phyloP scores from a whole-genome alignment of 352 stramenopile genomes.

The Globisporangium camurandrum region DNA sequence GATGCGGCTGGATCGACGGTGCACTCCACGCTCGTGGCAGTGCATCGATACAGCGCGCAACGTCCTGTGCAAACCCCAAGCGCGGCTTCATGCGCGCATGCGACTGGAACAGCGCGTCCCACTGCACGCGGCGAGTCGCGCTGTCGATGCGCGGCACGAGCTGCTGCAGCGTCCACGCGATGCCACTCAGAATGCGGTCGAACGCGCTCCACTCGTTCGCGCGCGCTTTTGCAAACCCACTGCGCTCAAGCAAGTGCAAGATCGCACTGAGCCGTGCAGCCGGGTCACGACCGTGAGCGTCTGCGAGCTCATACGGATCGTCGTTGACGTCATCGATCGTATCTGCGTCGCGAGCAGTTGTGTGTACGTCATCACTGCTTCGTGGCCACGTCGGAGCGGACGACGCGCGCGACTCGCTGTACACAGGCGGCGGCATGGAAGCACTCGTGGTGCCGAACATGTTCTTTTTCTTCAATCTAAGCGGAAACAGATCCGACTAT shows the following conservation, averaged over 20 bases:
- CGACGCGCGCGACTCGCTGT: too few species aligned
- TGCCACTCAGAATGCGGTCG: constrained; percentile 49
- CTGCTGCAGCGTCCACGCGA: constrained; percentile 56
- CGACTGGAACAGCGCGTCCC: constrained; percentile 54
- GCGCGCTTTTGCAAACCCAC: constrained; percentile 39
- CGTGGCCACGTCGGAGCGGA: too few species aligned
- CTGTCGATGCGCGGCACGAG: constrained; percentile 43
- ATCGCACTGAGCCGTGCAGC: constrained; percentile 23
- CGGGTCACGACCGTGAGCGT: constrained; percentile 27
- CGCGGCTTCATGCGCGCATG: constrained; percentile 60
- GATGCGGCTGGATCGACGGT: constrained; percentile 50
- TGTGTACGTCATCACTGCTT: too few species aligned
- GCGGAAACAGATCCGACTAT: too few species aligned
- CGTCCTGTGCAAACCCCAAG: constrained; percentile 62
- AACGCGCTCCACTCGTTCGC: constrained; percentile 40
- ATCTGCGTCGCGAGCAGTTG: not conserved
- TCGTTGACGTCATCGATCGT: not conserved
- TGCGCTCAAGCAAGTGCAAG: constrained; percentile 21
- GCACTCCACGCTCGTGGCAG: constrained; percentile 23
- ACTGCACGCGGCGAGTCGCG: constrained; percentile 37
- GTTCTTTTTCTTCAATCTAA: too few species aligned
- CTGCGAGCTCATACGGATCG: constrained; percentile 25
- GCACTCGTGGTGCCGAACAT: too few species aligned
- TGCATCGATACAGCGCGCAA: constrained; percentile 30
- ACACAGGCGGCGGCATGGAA: too few species aligned